Conservation (phyloP, 495 filamentous ascomycete species). For the Apodospora peruviana region DNA sequence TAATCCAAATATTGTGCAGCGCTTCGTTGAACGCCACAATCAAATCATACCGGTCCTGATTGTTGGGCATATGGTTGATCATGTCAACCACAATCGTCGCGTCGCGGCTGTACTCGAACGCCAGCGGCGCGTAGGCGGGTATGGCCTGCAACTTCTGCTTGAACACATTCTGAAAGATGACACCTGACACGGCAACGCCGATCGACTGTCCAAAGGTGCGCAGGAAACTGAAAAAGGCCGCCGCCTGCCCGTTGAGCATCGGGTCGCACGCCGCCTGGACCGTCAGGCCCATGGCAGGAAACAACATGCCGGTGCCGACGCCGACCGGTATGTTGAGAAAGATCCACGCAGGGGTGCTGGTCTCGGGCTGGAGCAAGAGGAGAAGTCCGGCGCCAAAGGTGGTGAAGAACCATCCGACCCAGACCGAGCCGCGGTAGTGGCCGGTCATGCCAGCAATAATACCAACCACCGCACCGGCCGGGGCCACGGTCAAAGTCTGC, state of each 20-base stretch:
- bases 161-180: conserved; percentile 60
- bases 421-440: conserved; percentile 46
- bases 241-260: conserved; percentile 26
- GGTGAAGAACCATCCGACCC: conserved; percentile 45
- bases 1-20: conserved; percentile 52
- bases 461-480: conserved; percentile 23
- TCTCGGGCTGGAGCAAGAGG: conserved; percentile 38
- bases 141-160: conserved; percentile 38
- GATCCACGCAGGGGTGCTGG: conserved; percentile 43
- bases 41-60: conserved; percentile 34
- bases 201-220: conserved; percentile 48
- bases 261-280: conserved; percentile 36
- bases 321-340: conserved; percentile 47
- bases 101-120: conserved; percentile 48
- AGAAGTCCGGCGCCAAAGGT: conserved; percentile 42
- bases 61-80: conserved; percentile 50
- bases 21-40: conserved; percentile 51
- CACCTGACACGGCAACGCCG: conserved; percentile 47
- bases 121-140: conserved; percentile 36
- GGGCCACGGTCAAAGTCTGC: conserved; percentile 41
- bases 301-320: conserved; percentile 47
- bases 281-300: conserved; percentile 42
- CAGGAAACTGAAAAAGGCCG: conserved; percentile 51
- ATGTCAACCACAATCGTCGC: conserved; percentile 54
- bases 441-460: conserved; percentile 34